Evolutionary conservation across 2,329 filamentous ascomycete species (phyloP), one percentile per base, ranked within the genome.

Genomic region (Neophaeococcomyces mojaviensis): DNA sequence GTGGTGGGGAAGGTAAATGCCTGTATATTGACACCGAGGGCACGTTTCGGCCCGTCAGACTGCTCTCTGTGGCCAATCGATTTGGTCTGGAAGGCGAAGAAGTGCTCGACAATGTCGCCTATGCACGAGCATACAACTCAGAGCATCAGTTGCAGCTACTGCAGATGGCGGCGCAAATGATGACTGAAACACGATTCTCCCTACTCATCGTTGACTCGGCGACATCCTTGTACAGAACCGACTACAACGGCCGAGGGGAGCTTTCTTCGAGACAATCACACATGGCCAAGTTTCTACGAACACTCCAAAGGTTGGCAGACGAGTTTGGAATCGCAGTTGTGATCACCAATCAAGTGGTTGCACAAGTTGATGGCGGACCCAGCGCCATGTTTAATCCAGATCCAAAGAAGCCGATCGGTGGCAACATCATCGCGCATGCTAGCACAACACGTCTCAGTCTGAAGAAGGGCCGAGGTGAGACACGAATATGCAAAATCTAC

Each of bases 371-470:
- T 61, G 92, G 92, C 52, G 92, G 92, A 2, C 89, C 90, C 24
- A 90, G 85, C 61, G 82, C 90, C 51, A 98, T 98, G 92, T 98
- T 95, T 73, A 98, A 98, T 58, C 92, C 94, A 0, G 94, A 98
- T 61, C 92, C 92, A 6, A 98, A 98, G 77, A 98, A 98, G 67
- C 92, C 92, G 0, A 96, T 98, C 63, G 92, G 92, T 56, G 92
- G 92, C 54, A 97, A 98, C 66, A 98, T 98, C 56, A 97, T 98
- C 63, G 92, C 94, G 2, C 92, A 98, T 65, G 89, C 92, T 43
- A 95, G 88, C 61, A 98, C 92, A 1, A 98, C 92, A 2, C 78
- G 92, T 60, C 77, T 98, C 58, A 96, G 88, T 60, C 66, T 98
- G 62, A 96, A 95, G 72, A 98, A 98, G 67, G 94, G 92, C 1